Percentiles rank a stretch among this genome's conserved stretches.
These are phyloP conservation scores for Microsporum canis DNA, from an alignment of 2,329 filamentous ascomycete genomes.

Conservation along the genomic window DNA sequence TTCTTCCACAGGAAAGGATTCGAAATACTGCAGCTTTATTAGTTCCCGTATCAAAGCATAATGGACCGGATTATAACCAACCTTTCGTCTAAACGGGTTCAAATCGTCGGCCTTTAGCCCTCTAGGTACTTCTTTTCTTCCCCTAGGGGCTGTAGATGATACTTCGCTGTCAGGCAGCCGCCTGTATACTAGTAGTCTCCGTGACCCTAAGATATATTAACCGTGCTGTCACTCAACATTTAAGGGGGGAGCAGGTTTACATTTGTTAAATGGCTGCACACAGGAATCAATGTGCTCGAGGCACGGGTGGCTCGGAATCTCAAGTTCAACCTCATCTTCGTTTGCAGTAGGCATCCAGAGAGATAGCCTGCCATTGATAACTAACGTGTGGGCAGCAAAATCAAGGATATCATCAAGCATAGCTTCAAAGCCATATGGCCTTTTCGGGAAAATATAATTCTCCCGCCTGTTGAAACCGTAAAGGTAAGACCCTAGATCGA, in stretches of 20 bases:
- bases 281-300: constrained; percentile 65
- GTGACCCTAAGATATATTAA: constrained; percentile 52
- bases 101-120: constrained; percentile 52
- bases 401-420: constrained; percentile 83
- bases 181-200: constrained; percentile 76
- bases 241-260: constrained; percentile 38
- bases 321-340: constrained; percentile 63
- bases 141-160: constrained; percentile 21
- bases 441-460: constrained; percentile 74
- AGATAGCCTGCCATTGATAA: constrained; percentile 66
- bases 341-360: constrained; percentile 98
- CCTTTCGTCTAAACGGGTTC: constrained; percentile 53
- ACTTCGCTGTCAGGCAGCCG: constrained; percentile 49
- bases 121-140: constrained; percentile 26
- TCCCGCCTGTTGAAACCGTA: constrained; percentile 36
- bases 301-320: constrained; percentile 63
- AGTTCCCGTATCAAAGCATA: background rate
- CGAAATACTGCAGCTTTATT: background rate
- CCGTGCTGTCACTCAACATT: background rate
- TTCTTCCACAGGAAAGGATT: background rate
- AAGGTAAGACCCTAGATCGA: background rate
- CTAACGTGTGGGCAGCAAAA: constrained; percentile 66
- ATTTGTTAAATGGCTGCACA: constrained; percentile 81
- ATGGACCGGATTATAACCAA: constrained; percentile 8
- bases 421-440: constrained; percentile 79